Evolutionary conservation across 345 rosid genomes (phyloP).

Genomic region (Conringia planisiliqua): DNA sequence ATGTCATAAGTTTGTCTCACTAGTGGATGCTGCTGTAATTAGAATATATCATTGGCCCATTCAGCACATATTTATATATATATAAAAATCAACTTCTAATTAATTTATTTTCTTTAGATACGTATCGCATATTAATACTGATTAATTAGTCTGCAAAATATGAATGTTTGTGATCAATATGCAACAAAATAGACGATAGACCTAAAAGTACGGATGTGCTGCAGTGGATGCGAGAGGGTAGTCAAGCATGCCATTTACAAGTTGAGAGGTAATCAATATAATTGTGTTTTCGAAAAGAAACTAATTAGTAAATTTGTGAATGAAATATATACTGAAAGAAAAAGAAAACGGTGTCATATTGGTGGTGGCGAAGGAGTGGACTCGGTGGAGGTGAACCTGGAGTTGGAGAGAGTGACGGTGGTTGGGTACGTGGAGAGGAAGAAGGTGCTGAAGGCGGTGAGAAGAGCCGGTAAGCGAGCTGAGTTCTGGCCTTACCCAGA

Average conservation of each 20-base stretch:
- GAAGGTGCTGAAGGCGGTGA: slow-evolving; percentile 76
- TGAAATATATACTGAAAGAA: background rate
- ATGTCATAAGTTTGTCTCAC: slow-evolving; percentile 32
- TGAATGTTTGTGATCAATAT: background rate
- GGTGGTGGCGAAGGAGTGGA: slow-evolving; percentile 52
- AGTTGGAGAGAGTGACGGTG: slow-evolving; percentile 76
- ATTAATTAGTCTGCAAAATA: too few relatives aligned
- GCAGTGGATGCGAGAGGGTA: slow-evolving; percentile 90
- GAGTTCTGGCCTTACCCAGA: slow-evolving; percentile 95
- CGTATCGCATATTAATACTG: background rate
- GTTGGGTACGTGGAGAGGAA: slow-evolving; percentile 86
- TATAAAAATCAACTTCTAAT: too few relatives aligned
- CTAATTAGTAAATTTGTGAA: background rate
- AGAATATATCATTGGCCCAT: background rate
- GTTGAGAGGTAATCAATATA: slow-evolving; percentile 69
- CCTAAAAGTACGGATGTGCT: slow-evolving; percentile 94
- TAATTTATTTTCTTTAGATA: background rate
- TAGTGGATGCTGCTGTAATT: slow-evolving; percentile 28
- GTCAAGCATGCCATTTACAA: slow-evolving; percentile 82
- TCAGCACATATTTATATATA: background rate
- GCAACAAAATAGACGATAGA: slow-evolving; percentile 63
- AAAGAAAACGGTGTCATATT: background rate
- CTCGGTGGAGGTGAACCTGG: slow-evolving; percentile 75
- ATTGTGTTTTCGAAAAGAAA: too few relatives aligned
- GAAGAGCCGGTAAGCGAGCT: slow-evolving; percentile 86